Percentiles rank a stretch among this genome's conserved stretches.
These are phyloP conservation scores for Paraphaeosphaeria minitans DNA, from an alignment of 2,329 filamentous ascomycete species.

Conservation along the genomic window DNA sequence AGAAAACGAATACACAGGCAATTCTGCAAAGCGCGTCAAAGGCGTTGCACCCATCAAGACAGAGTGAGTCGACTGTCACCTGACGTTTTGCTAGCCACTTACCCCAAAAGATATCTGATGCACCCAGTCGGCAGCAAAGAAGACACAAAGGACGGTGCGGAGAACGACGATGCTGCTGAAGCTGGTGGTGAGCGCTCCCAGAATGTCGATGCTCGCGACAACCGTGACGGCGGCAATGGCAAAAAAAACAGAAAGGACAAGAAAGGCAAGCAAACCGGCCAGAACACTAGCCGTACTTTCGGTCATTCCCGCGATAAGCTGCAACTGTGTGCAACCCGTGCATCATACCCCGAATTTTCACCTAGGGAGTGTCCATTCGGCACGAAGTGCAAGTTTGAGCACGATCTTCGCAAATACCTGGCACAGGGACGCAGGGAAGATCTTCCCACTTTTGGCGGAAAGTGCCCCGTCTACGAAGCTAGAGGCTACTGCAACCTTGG, in stretches of 20 bases:
- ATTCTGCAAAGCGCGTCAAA: conserved; percentile 41
- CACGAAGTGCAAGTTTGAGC: conserved; percentile 78
- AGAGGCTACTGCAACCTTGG: conserved; percentile 80
- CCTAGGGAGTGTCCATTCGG: conserved; percentile 76
- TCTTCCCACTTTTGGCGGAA: conserved; percentile 73
- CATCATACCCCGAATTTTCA: conserved; percentile 78
- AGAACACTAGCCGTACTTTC: conserved; percentile 84
- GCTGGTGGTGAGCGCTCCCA: conserved; percentile 54
- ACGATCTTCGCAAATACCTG: conserved; percentile 86
- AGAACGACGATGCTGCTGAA: conserved; percentile 65
- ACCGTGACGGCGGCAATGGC: conserved; percentile 45
- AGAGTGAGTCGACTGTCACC: conserved; percentile 59
- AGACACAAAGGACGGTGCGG: conserved; percentile 30
- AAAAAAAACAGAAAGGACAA: conserved; percentile 52
- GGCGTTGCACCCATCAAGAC: conserved; percentile 74
- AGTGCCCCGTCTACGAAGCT: conserved; percentile 80
- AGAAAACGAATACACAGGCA: conserved; percentile 35
- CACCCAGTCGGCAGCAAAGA: conserved; percentile 35
- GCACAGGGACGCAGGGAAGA: conserved; percentile 80
- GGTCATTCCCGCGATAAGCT: conserved; percentile 79
- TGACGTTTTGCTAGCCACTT: conserved; percentile 13
- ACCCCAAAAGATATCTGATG: conserved; percentile 40
- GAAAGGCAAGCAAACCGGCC: conserved; percentile 67
- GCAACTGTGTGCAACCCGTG: conserved; percentile 76
- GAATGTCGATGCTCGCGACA: conserved; percentile 44